phyloP scores from a whole-genome alignment of 2,329 filamentous ascomycete genomes.

The Fusarium incarnatum region DNA sequence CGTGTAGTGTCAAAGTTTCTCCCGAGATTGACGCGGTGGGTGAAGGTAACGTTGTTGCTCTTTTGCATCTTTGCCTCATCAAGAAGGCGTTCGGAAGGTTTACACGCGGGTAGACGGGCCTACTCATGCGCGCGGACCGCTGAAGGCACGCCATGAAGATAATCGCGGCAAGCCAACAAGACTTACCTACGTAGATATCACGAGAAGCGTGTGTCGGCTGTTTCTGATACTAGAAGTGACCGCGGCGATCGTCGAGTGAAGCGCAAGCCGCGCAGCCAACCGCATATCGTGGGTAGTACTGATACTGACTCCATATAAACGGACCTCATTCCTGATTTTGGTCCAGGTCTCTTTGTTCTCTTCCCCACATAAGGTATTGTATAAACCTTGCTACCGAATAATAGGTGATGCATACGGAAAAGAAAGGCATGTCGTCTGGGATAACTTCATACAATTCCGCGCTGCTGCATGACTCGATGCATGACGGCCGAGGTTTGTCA shows the following conservation, averaged over 20 bases:
- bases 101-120: constrained; percentile 37
- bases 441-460: constrained; percentile 37
- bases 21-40: constrained; percentile 29
- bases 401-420: constrained; percentile 27
- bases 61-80: constrained; percentile 11
- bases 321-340: constrained; percentile 23
- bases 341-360: constrained; percentile 16
- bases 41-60: constrained; percentile 14
- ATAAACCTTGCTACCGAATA: constrained; percentile 13
- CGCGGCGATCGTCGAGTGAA: constrained; percentile 22
- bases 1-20: constrained; percentile 12
- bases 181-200: not conserved
- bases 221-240: constrained; percentile 38
- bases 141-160: constrained; percentile 35
- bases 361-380: constrained; percentile 26
- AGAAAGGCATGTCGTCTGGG: constrained; percentile 25
- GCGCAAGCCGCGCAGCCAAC: constrained; percentile 25
- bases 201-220: constrained; percentile 22
- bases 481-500: constrained; percentile 33
- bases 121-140: constrained; percentile 40
- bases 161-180: constrained; percentile 37
- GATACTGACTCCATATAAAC: constrained; percentile 30
- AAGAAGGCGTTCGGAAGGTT: constrained; percentile 16
- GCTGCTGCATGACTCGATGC: constrained; percentile 40
- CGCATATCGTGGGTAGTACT: constrained; percentile 25